Evolutionary conservation across 352 stramenopile species (phyloP).

Genomic region (Phytophthora colocasiae): DNA sequence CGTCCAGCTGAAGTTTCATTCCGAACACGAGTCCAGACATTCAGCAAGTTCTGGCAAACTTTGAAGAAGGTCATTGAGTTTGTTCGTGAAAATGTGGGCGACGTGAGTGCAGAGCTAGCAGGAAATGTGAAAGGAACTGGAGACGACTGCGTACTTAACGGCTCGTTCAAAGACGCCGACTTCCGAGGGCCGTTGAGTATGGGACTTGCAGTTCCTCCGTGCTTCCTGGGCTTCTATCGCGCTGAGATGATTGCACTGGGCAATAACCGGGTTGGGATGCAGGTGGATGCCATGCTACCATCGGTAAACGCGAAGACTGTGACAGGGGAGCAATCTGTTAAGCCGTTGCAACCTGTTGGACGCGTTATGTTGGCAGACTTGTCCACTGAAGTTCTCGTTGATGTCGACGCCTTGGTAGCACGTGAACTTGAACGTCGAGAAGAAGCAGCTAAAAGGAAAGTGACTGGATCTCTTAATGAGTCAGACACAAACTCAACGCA

Average conservation of each 20-base stretch:
- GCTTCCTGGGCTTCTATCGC: conserved; percentile 68
- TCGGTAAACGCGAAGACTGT: conserved; percentile 8
- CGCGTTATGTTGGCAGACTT: conserved; percentile 58
- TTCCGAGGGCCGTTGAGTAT: conserved; percentile 63
- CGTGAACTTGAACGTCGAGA: conserved; percentile 42
- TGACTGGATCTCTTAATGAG: conserved; percentile 7
- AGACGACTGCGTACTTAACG: conserved; percentile 58
- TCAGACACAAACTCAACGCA: conserved; percentile 5
- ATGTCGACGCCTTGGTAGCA: conserved; percentile 64
- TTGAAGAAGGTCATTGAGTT: conserved; percentile 64
- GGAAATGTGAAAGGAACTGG: conserved; percentile 60
- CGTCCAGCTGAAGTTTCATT: conserved; percentile 55
- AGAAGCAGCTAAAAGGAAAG: conserved; percentile 14
- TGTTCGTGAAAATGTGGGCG: conserved; percentile 64
- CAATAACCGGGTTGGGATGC: conserved; percentile 53
- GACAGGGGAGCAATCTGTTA: conserved; percentile 23
- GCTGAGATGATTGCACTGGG: conserved; percentile 57
- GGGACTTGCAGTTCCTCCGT: conserved; percentile 49
- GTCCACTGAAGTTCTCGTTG: conserved; percentile 58
- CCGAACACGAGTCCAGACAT: conserved; percentile 53
- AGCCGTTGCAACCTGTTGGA: conserved; percentile 42
- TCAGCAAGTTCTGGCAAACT: conserved; percentile 64
- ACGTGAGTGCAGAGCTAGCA: conserved; percentile 56
- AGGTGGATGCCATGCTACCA: conserved; percentile 66
- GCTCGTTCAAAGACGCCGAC: conserved; percentile 70